Conservation (phyloP, 2,329 filamentous ascomycete genomes). For the Microcyclosporella mali region DNA sequence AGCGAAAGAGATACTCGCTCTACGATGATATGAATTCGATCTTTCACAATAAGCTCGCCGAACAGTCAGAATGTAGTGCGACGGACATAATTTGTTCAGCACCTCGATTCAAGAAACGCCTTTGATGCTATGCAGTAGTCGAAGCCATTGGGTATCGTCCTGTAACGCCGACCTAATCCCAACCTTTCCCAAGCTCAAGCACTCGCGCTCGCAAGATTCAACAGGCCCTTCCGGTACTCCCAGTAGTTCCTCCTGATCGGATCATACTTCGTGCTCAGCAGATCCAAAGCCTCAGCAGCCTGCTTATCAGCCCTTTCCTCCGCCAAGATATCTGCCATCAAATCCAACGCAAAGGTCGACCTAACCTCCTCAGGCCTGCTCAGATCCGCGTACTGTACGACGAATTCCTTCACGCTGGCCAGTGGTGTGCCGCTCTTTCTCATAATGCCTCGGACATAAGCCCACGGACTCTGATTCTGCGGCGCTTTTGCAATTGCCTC, state of each 20-base stretch:
- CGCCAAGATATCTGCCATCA: slow-evolving; percentile 62
- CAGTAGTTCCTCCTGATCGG: slow-evolving; percentile 88
- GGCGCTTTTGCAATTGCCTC: slow-evolving; percentile 70
- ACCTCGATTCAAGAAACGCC: no score
- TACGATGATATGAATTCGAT: no score
- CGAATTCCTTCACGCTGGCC: slow-evolving; percentile 48
- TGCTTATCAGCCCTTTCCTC: slow-evolving; percentile 49
- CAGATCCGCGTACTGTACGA: slow-evolving; percentile 47
- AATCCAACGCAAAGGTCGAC: slow-evolving; percentile 60
- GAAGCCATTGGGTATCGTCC: no score
- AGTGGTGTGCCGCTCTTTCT: slow-evolving; percentile 54
- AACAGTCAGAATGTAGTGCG: no score
- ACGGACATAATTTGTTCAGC: no score
- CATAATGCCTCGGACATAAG: slow-evolving; percentile 75
- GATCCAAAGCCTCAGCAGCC: slow-evolving; percentile 63
- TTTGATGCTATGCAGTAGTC: no score
- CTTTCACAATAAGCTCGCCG: no score
- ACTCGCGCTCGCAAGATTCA: slow-evolving; percentile 25
- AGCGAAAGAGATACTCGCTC: no score
- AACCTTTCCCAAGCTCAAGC: background rate
- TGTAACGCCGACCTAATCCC: no score
- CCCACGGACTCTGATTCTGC: slow-evolving; percentile 93
- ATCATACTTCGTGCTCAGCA: slow-evolving; percentile 82
- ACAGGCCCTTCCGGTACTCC: slow-evolving; percentile 62
- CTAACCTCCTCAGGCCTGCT: slow-evolving; percentile 49